A percentile compares a stretch with the other conserved stretches of the same genome.
phyloP scores from a whole-genome alignment of 208 protist species.

The Willaertia magna region DNA sequence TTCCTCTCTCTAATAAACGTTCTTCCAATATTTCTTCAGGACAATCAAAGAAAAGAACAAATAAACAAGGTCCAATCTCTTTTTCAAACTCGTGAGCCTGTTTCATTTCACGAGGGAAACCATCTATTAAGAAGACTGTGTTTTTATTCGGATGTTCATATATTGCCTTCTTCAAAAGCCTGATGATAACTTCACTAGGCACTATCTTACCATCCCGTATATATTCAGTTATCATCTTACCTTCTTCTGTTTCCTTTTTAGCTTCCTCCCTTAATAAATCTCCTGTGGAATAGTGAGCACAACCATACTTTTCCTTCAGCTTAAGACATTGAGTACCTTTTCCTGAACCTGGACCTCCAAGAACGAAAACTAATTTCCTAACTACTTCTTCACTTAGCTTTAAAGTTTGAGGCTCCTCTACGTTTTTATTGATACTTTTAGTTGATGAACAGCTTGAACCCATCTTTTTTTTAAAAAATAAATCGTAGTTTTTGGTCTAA shows the following conservation, averaged over 20 bases:
- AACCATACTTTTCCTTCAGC: conserved; percentile 57
- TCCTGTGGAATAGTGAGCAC: conserved; percentile 36
- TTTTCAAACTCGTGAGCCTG: conserved; percentile 17
- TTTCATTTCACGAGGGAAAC: conserved; percentile 21
- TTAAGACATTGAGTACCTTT: conserved; percentile 71
- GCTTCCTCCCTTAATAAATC: conserved; percentile 10
- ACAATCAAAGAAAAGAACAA: conserved; percentile 18
- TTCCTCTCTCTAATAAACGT: conserved; percentile 8
- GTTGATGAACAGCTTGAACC: no score
- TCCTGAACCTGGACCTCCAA: conserved; percentile 49
- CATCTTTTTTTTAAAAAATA: no score
- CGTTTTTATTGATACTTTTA: no score
- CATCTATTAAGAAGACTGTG: conserved; percentile 13
- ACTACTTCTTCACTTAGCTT: no score
- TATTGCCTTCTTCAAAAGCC: conserved; percentile 8
- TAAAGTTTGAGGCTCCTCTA: no score
- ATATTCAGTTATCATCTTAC: not conserved
- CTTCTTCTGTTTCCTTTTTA: not conserved
- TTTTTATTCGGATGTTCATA: not conserved
- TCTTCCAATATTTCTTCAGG: conserved; percentile 3
- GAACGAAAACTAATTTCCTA: no score
- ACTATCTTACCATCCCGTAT: conserved; percentile 4
- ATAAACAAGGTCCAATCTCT: not conserved
- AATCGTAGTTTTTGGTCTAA: no score
- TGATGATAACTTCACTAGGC: not conserved